Percentiles rank a stretch among this genome's conserved stretches.
These are phyloP conservation scores for Botrytis pseudocinerea DNA, from an alignment of 2,329 filamentous ascomycete species.

Conservation along the genomic window DNA sequence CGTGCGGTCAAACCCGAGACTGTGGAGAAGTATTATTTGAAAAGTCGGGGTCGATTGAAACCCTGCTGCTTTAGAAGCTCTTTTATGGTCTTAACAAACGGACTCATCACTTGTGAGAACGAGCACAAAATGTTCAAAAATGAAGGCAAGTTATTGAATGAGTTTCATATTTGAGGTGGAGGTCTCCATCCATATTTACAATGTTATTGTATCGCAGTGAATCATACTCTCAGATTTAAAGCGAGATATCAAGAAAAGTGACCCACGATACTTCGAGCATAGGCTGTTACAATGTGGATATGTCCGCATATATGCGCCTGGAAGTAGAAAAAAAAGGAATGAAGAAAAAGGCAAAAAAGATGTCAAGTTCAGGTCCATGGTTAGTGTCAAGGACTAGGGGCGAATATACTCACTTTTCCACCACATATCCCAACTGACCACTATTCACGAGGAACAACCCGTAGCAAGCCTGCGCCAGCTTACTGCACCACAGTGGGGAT, in stretches of 20 bases:
- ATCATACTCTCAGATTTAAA: background rate
- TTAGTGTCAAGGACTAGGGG: background rate
- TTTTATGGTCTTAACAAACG: background rate
- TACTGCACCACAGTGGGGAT: conserved; percentile 14
- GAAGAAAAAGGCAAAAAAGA: background rate
- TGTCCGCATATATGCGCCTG: background rate
- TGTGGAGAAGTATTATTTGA: background rate
- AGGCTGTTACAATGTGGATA: background rate
- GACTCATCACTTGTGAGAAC: background rate
- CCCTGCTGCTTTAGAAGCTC: background rate
- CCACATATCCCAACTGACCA: conserved; percentile 5
- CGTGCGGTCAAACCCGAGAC: background rate
- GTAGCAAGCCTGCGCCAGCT: conserved; percentile 15
- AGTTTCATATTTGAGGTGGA: background rate
- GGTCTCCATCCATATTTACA: background rate
- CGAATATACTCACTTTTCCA: conserved; percentile 11
- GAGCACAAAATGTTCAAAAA: background rate
- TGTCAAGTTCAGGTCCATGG: conserved; percentile 9
- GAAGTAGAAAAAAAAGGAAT: no score
- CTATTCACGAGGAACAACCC: conserved; percentile 9
- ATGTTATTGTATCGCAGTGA: no score
- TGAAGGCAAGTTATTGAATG: background rate
- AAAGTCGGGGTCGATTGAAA: background rate
- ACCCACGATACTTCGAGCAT: background rate
- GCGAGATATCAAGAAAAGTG: background rate